phyloP scores from a whole-genome alignment of 129 eudicot species.

The Ambrosia trifida region DNA sequence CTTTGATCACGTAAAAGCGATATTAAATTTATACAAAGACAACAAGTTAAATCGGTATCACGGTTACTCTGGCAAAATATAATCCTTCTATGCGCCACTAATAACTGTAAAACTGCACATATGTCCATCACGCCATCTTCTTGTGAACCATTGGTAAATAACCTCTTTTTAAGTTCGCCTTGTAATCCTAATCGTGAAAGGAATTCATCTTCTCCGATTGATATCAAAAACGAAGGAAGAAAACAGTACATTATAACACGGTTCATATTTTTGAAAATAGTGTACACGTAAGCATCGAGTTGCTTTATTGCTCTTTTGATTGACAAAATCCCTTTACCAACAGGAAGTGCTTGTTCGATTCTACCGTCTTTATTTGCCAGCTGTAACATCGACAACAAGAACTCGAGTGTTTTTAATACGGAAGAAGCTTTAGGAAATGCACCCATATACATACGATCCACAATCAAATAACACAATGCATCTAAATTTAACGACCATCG shows the following conservation, averaged over 20 bases:
- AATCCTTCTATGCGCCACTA: constrained; percentile 78
- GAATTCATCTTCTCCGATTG: constrained; percentile 88
- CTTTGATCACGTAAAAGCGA: constrained; percentile 78
- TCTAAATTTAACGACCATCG: constrained; percentile 92
- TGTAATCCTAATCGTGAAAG: constrained; percentile 72
- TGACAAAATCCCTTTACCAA: constrained; percentile 78
- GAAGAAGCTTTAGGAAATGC: constrained; percentile 91
- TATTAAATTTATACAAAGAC: constrained; percentile 82
- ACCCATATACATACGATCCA: constrained; percentile 97
- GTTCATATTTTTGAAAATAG: constrained; percentile 74
- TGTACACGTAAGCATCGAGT: constrained; percentile 72
- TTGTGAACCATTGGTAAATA: constrained; percentile 25
- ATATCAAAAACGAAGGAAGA: constrained; percentile 71
- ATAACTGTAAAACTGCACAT: constrained; percentile 75
- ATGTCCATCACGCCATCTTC: constrained; percentile 75
- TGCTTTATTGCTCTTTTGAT: constrained; percentile 79
- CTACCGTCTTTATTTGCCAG: constrained; percentile 97
- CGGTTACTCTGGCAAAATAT: constrained; percentile 86
- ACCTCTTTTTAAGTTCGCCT: constrained; percentile 52
- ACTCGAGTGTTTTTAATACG: constrained; percentile 79
- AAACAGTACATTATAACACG: constrained; percentile 79
- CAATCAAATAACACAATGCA: constrained; percentile 78
- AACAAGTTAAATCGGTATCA: constrained; percentile 80
- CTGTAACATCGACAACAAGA: constrained; percentile 88
- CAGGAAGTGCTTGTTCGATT: constrained; percentile 74